Evolutionary conservation across 305 asterid genomes (phyloP), one percentile per base, ranked within the genome.

Genomic region (Fraxinus latifolia): DNA sequence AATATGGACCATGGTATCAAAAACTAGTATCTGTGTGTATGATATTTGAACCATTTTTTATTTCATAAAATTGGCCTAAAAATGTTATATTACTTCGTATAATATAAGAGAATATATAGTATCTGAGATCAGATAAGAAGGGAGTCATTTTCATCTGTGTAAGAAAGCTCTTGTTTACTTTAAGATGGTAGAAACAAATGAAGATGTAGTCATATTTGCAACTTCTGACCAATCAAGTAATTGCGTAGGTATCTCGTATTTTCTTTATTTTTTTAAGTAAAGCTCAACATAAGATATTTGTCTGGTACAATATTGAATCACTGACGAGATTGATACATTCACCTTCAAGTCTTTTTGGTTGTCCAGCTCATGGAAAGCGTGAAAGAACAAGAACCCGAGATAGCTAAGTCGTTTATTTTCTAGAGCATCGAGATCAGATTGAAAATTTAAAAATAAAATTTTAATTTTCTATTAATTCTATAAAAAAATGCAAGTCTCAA

Each of bases 121-220:
- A 44, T 44, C 55, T 47, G 58, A 47, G 6, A 50, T 50, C 21
- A 87, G 90, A 88, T 88, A 85, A 85, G 90, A 85, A 82, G 85
- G 68, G 29, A 50, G 53, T 85, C 89, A 5, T 80, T 80, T 82
- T 88, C 90, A 42, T 1, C 14, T 3, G 5, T 12, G 11, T 14
- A 7, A 53, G 71, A 58, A 19, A 58, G 68, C 14, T 58, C 68
- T 19, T 1, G 68, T 19, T n/a, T 19, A 58, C 68, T 58, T 58
- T 7, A 19, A 58, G 29, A 58, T 19, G 21, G 8, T 50, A 4
- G 23, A 4, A 50, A 58, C 12, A 5, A 5, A 17, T 58, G 68
- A 19, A 55, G 27, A 58, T 17, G 27, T 58, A 58, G 29, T 19
- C 2, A 21, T 53, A 5, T 53, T 15, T 17, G 65, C 25, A 53